Evolutionary conservation across 805 yeast genomes (phyloP).

Genomic region (Kodamaea kaohsiungensis): DNA sequence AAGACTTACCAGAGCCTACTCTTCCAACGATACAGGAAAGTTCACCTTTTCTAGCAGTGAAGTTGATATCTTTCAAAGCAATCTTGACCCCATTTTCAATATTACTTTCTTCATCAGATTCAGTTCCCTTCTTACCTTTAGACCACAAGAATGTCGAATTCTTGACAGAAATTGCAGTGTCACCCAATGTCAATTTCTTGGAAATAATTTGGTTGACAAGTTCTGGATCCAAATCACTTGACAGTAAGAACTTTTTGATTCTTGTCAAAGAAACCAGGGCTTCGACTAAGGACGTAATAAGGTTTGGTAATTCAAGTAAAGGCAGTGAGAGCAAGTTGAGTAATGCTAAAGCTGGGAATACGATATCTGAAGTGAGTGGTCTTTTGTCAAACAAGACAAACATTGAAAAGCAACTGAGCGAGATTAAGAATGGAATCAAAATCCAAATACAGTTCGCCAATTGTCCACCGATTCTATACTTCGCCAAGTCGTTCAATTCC

Average conservation of each 20-base stretch:
- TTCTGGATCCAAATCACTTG: constrained; percentile 19
- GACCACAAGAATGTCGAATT: constrained; percentile 25
- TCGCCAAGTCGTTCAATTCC: constrained; percentile 19
- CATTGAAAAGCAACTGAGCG: constrained; percentile 22
- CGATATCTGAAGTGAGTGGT: constrained; percentile 26
- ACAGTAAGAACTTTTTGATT: constrained; percentile 46
- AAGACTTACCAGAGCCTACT: constrained; percentile 29
- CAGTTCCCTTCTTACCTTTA: constrained; percentile 6
- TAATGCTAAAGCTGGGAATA: constrained; percentile 30
- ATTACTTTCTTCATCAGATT: constrained; percentile 3
- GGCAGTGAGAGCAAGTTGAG: constrained; percentile 53
- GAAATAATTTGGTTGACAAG: not conserved
- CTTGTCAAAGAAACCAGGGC: constrained; percentile 59
- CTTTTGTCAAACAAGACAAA: constrained; percentile 18
- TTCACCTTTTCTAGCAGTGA: constrained; percentile 25
- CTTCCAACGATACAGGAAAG: constrained; percentile 27
- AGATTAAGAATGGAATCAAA: constrained; percentile 25
- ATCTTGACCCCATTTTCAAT: constrained; percentile 2
- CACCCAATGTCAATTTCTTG: constrained; percentile 10
- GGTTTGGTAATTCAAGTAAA: constrained; percentile 56
- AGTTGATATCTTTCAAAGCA: constrained; percentile 20
- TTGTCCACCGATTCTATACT: constrained; percentile 15
- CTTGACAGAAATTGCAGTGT: constrained; percentile 19
- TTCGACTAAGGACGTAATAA: constrained; percentile 58
- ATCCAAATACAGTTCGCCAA: constrained; percentile 23